Base-by-base conservation (phyloP, 768 basidiomycete genomes). In the Serendipita sp. region DNA sequence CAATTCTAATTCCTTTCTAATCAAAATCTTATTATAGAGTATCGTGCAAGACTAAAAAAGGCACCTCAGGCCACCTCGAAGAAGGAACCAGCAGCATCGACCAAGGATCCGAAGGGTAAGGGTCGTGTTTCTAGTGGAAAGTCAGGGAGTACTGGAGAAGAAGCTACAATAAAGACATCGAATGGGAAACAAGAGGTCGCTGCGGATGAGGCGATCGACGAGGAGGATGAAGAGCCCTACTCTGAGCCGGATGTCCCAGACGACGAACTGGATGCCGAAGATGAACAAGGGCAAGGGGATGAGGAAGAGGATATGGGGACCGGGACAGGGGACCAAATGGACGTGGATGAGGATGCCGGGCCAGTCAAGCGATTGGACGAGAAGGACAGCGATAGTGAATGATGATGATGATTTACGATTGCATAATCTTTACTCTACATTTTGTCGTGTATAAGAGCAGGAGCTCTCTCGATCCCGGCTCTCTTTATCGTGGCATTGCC, bases 31-130 rank as follows among this genome's bases (percentile, higher is more conserved):
- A 34, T 35, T 5, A 45, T 69, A 89, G 88, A 82, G 24, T 88
- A 85, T 67, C 84, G 86, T 65, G 83, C 86, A 45, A 74, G 78
- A 18, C 71, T 79, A 2, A 89, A 86, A 70, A 68, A 13, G 65
- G 64, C 28, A 18, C 66, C 38, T 35, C 63, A 13, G 38, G 44
- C 66, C n/a, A 41, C 45, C 48, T 68, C 47, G 69, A 70, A 47
- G 69, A 70, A 68, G 66, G 73, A 34, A 69, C 73, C 60, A 68
- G 72, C 34, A 69, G 73, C 3, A 66, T 70, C 28, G 67, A n/a
- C 68, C 3, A 66, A 68, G 66, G 64, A 38, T 45, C 34, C 69
- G 30, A 73, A 75, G 66, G 71, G 71, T 28, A 78, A 78, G 66
- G 38, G 56, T 68, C 68, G 34, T 37, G 67, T 34, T 68, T 73